Base-by-base conservation (phyloP, 2,329 filamentous ascomycete species). In the Fusarium robinianum region DNA sequence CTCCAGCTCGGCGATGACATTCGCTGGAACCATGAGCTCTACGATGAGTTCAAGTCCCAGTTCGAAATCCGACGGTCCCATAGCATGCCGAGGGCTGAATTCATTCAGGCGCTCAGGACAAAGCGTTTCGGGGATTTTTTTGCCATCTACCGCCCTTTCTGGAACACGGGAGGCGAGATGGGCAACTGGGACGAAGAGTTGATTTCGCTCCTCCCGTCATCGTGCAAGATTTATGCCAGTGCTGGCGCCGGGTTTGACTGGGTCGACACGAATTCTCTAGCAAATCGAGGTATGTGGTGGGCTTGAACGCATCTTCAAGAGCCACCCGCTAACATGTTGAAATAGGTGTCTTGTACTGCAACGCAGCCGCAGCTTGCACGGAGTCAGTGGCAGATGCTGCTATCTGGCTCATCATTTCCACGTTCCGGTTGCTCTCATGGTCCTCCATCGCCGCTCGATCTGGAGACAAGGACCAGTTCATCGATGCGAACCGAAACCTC, bases 1-100 rank as follows among this genome's bases (percentile, higher is more conserved):
- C 49, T 61, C 9, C 58, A 61, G n/a, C 56, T 61, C 40, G 58
- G 58, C 26, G 58, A 61, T 25, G 58, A 61, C 16, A 61, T 61
- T 9, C 46, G 47, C 30, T 61, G 58, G 58, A 61, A 61, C 36
- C 58, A 60, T 29, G 49, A 60, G n/a, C 49, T 60, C 8, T 55
- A 61, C 38, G 30, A 43, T 5, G 45, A 46, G 18, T 61, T 61
- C 30, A 51, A 51, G 16, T 41, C 44, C 16, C 51, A 58, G 17
- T 61, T 61, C 5, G 58, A 61, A 21, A 60, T 61, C 12, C 48
- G 48, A 14, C 49, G 58, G 15, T 61, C 58, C 1, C 44, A 61
- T 33, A 61, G 58, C 54, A 61, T 61, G 58, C 36, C 56, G 3
- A 51, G 58, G 5, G 26, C 49, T 1, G 58, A 61, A 16, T 61